These are phyloP conservation scores for Cladosporium colombiae DNA, from an alignment of 2,329 filamentous ascomycete species.

Conservation along the genomic window DNA sequence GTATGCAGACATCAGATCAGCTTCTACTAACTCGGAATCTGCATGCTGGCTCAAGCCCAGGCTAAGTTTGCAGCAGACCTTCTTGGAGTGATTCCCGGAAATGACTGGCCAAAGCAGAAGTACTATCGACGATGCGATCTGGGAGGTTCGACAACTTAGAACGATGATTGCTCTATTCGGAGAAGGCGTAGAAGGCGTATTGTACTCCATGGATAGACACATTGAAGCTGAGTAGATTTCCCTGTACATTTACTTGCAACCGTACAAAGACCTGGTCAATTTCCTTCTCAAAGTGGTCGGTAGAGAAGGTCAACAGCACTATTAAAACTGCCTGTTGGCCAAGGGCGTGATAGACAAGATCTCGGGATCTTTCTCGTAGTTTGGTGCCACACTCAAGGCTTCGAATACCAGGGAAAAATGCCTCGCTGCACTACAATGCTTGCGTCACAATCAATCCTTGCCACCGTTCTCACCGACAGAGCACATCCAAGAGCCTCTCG, in stretches of 20 bases:
- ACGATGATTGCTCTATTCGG: neutral
- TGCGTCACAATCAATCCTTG: no score
- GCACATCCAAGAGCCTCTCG: no score
- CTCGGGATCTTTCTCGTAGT: no score
- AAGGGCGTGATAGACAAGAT: no score
- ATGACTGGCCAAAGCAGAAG: neutral
- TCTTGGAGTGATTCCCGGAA: neutral
- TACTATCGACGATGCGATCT: neutral
- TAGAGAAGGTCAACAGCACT: rapidly evolving
- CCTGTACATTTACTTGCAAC: no score
- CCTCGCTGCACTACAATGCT: no score
- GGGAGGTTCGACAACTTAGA: neutral
- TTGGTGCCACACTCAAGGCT: no score
- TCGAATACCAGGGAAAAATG: no score
- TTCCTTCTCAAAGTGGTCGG: no score
- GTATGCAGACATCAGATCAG: neutral
- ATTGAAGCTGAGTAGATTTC: neutral
- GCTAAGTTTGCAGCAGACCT: neutral
- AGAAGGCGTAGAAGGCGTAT: neutral
- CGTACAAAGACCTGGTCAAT: no score
- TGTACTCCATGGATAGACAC: neutral
- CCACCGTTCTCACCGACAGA: no score
- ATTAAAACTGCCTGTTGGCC: neutral
- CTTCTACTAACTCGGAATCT: no score
- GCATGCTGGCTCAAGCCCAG: neutral